Base-by-base conservation (phyloP, 139 green algal genomes). In the Tetradesmus obliquus region DNA sequence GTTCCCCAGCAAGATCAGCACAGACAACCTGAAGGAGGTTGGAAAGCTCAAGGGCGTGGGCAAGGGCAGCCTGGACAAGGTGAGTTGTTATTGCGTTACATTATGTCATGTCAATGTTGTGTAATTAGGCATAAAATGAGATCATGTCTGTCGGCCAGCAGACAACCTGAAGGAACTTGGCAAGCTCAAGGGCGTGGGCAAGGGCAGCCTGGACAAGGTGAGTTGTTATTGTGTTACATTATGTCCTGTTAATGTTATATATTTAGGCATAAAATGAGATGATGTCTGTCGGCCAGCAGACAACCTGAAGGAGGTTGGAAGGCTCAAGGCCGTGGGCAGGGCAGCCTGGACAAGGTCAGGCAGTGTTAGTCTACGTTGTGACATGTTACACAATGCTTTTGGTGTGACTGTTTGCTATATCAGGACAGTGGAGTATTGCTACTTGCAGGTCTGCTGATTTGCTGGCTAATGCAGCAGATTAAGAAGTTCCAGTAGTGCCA, bases 11-110 rank as follows among this genome's bases (percentile, higher is more conserved):
- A 93, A 93, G 69, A 79, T 93, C 24, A 82, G 45, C 3, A 3
- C n/a, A 3, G 58, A 32, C 53, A 92, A 92, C 74, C 17, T 88
- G 0, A 92, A 90, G 15, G 82, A 90, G 12, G 91, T 91, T 4
- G 60, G 86, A 20, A 91, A 93, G 87, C 87, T 93, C 24, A 53
- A 74, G 24, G 87, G 87, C 3, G 83, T 93, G 55, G 91, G 91
- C 55, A 92, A 92, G 57, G 81, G 66, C 55, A 90, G 45, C 69
- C 10, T 91, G 55, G 87, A 89, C 3, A 87, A 79, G 88, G 79
- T 91, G 20, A 88, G 60, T 8, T 22, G 24, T 12, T 20, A 66
- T 32, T 12, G 32, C 69, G 9, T 51, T 55, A 81, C 72, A 81
- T 82, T 53, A 45, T 45, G 22, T 81, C 72, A 32, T 81, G 19